Evolutionary conservation across 805 yeast genomes (phyloP), one percentile per base, ranked within the genome.

Genomic region (Candida chauliodis): DNA sequence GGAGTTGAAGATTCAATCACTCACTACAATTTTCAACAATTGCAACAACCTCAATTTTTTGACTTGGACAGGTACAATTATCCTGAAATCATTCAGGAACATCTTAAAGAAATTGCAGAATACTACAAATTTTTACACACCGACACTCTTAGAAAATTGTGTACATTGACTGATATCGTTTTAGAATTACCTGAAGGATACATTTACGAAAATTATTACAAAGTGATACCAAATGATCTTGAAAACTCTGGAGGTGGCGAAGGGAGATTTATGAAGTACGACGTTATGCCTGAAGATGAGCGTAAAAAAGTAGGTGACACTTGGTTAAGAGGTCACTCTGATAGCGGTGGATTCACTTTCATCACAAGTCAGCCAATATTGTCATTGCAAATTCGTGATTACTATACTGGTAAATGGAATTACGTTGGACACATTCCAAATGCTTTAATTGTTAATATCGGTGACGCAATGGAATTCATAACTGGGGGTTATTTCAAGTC

Each of bases 261-360:
- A 32, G 63, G 63, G 3, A 47, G 63, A 37, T 53, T 58, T 24
- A 58, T 58, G 61, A 42, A 50, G 20, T 58, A 58, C 38, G 59
- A 56, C 26, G 47, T 45, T 8, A 49, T 56, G 59, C 43, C 48
- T 13, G 41, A 50, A 2, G 52, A 50, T 25, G 60, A 56, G 32
- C 50, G 48, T 24, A 33, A 36, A 33, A 58, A 54, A 39, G 58
- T 52, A 2, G 56, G 52, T 27, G 49, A 50, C 22, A 53, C 54
- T 30, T 54, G 58, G 58, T 45, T 58, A 19, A 45, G 63, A 31
- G 63, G 63, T 6, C 63, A 58, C 40, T 58, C 63, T 4, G 63
- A 58, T 37, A 48, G 58, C 15, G 53, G 56, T 13, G 63, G 54
- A 5, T 58, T 58, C 27, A 58, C 63, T 5, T 58, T 58, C 36